A percentile compares a stretch with the other conserved stretches of the same genome.
phyloP scores from a whole-genome alignment of 169 alveolate species.

The Toxoplasma gondii region DNA sequence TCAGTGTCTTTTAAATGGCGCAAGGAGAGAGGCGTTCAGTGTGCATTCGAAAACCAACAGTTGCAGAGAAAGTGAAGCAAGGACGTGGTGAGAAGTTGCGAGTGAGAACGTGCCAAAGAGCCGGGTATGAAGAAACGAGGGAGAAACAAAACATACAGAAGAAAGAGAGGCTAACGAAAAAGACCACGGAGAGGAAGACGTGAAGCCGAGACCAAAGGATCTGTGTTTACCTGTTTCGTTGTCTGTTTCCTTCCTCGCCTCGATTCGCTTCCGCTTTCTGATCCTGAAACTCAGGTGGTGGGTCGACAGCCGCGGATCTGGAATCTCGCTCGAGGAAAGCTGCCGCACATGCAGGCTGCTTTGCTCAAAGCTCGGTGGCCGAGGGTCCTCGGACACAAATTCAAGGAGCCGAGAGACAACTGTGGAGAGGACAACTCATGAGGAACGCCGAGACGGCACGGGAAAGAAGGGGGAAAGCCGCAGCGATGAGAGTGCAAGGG shows the following conservation, averaged over 20 bases:
- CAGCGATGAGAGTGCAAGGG: no score
- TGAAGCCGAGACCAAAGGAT: neutral
- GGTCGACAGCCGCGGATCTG: neutral
- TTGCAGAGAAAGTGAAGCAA: no score
- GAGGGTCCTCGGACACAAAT: neutral
- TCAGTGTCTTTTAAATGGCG: no score
- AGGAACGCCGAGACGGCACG: neutral
- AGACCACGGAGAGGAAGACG: neutral
- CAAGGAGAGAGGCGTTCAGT: no score
- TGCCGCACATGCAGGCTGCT: neutral
- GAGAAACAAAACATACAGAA: neutral
- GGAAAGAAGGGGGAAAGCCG: neutral
- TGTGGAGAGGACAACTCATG: neutral
- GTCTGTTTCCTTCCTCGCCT: neutral
- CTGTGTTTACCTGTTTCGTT: neutral
- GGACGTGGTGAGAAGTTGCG: no score
- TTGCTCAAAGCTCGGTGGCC: constrained; percentile 14
- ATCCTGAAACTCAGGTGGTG: neutral
- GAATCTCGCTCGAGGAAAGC: neutral
- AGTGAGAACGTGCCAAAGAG: neutral
- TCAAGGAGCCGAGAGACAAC: neutral
- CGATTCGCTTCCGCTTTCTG: neutral
- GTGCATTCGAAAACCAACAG: no score
- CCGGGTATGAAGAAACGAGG: neutral
- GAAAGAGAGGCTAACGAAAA: neutral